These are phyloP conservation scores for Raphidocelis subcapitata DNA, from an alignment of 139 green algal genomes.

Conservation along the genomic window DNA sequence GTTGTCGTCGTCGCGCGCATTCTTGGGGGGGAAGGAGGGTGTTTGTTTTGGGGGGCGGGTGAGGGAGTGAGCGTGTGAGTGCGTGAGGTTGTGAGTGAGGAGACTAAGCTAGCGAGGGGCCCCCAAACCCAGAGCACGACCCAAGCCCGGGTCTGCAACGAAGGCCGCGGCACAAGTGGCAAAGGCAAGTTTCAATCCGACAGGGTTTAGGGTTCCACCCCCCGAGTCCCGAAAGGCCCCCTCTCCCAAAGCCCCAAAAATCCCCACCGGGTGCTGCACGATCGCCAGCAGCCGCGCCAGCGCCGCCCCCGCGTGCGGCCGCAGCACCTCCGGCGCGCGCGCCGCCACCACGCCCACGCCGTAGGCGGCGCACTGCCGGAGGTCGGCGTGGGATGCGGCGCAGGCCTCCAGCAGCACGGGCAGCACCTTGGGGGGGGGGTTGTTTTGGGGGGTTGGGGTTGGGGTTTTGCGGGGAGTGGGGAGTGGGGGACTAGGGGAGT, in stretches of 20 bases:
- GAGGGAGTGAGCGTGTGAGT: neutral
- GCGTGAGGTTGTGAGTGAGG: neutral
- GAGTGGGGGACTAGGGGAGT: neutral
- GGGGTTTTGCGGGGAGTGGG: neutral
- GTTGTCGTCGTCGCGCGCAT: constrained; percentile 59
- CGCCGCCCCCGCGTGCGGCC: constrained; percentile 34
- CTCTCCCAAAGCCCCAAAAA: no score
- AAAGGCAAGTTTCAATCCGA: no score
- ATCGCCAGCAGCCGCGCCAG: constrained; percentile 37
- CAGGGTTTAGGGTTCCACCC: no score
- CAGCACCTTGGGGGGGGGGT: constrained; percentile 47
- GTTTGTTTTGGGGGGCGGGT: neutral
- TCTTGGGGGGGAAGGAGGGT: constrained; percentile 1
- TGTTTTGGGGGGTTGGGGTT: neutral
- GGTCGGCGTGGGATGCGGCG: constrained; percentile 53
- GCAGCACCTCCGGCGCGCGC: constrained; percentile 56
- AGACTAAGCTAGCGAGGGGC: no score
- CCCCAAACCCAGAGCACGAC: no score
- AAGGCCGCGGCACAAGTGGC: no score
- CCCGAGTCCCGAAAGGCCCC: no score
- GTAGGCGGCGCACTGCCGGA: constrained; percentile 92
- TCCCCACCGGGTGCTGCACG: constrained; percentile 31
- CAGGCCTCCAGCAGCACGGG: constrained; percentile 66
- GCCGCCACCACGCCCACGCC: constrained; percentile 83
- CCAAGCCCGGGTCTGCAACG: no score